Conservation (phyloP, 148 eudicot species). For the Diospyros kaki region DNA sequence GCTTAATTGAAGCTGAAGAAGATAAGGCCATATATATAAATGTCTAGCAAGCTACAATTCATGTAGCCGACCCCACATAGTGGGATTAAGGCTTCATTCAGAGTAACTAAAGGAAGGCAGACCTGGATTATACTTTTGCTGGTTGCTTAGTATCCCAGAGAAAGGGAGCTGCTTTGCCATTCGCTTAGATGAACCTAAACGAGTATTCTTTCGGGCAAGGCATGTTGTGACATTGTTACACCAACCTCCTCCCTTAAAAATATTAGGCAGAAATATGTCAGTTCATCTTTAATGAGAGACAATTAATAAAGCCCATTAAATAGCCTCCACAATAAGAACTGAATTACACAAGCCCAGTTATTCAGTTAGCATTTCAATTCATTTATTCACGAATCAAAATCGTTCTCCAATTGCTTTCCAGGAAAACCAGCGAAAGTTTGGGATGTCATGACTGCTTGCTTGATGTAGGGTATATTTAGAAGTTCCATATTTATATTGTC, state of each 20-base stretch:
- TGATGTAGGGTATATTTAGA: neutral
- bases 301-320: neutral
- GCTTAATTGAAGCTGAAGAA: neutral
- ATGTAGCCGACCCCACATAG: too few species aligned
- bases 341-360: neutral
- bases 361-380: neutral
- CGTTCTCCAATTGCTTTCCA: neutral
- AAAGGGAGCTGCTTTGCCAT: conserved; percentile 56
- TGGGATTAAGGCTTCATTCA: too few species aligned
- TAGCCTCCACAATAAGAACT: too few species aligned
- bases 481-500: neutral
- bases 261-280: neutral
- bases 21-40: neutral
- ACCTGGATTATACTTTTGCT: conserved; percentile 64
- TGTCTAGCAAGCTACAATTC: too few species aligned
- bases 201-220: conserved; percentile 44
- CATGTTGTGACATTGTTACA: conserved; percentile 78
- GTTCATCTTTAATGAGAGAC: neutral
- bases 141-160: conserved; percentile 69
- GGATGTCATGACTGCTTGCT: neutral
- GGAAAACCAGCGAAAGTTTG: neutral
- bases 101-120: neutral
- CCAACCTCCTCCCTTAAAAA: conserved; percentile 87
- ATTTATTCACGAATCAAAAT: neutral
- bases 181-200: conserved; percentile 67